A percentile compares a stretch with the other conserved stretches of the same genome.
Conservation (phyloP, 768 basidiomycete species). For the Paxillus rubicundulus region DNA sequence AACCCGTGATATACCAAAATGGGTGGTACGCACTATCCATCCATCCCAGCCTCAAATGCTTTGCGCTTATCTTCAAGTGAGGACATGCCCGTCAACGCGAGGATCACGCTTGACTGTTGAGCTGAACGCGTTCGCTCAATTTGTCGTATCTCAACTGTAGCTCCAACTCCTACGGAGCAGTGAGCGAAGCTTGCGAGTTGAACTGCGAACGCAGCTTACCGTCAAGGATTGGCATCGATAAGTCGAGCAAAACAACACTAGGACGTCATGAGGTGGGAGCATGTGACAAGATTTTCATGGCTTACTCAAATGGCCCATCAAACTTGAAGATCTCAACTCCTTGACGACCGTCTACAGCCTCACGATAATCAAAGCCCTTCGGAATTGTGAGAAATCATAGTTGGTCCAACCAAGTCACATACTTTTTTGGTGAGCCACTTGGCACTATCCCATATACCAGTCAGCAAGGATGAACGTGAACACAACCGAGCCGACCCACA, state of each 20-base stretch:
- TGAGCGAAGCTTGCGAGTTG: not conserved
- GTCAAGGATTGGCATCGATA: constrained; percentile 94
- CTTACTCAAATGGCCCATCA: constrained; percentile 85
- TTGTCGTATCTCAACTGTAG: constrained; percentile 77
- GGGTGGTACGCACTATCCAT: constrained; percentile 78
- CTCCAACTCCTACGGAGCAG: constrained; percentile 61
- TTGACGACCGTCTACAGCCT: constrained; percentile 82
- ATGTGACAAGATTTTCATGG: constrained; percentile 9
- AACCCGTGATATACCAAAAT: not conserved
- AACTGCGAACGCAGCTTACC: constrained; percentile 42
- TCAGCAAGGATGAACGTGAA: constrained; percentile 10
- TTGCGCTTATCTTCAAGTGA: constrained; percentile 88
- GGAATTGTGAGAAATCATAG: constrained; percentile 1
- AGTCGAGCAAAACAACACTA: constrained; percentile 82
- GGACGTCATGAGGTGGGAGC: constrained; percentile 1
- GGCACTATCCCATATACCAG: constrained; percentile 35
- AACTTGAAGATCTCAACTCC: constrained; percentile 74
- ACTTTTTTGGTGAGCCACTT: constrained; percentile 66
- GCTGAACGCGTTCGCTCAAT: constrained; percentile 52
- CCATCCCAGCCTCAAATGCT: constrained; percentile 91
- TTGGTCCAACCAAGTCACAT: not conserved
- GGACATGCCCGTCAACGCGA: constrained; percentile 92
- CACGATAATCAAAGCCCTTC: constrained; percentile 70
- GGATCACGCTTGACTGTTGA: constrained; percentile 50
- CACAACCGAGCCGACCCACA: constrained; percentile 49